Evolutionary conservation across 352 stramenopile species (phyloP), one percentile per base, ranked within the genome.

Genomic region (Globisporangium apiculatum): DNA sequence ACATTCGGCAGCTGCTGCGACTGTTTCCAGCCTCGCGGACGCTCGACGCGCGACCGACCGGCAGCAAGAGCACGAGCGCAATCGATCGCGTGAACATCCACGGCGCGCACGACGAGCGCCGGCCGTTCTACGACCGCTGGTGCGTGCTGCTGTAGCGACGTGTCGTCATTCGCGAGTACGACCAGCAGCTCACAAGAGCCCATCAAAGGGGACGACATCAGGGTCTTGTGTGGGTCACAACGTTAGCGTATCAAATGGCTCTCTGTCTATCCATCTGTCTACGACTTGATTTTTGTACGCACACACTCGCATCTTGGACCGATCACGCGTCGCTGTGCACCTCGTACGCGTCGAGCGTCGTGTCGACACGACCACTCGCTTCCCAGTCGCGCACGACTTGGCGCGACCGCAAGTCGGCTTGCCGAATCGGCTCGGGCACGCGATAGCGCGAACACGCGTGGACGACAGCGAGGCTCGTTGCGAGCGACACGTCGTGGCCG

Each of bases 391-490:
- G 69, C 64, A 94, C 82, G 37, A 89, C 78, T 46, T 76, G 68
- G 37, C 87, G 79, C 37, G 85, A 94, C 3, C 83, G 76, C n/a
- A 94, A 57, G 48, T 96, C 87, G 0, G 87, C 87, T 49, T 94
- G 85, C 0, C 87, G 82, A 61, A 94, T 94, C 15, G 87, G 87
- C 64, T 96, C 87, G 0, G 87, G 87, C 7, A 95, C 66, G 42
- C 87, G 83, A 49, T 80, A 92, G 53, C 67, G 48, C 7, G 75
- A 87, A 52, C 83, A 94, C 6, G 68, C 71, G 37, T 71, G 43
- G 11, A 74, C 71, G 31, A 96, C 76, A 7, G 48, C 65, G 15
- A 96, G 54, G 31, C 79, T 80, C 43, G 79, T 79, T 40, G 73
- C 63, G 3, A 96, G 70, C 7, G 76, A 91, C 8, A 95, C 15